A percentile compares a stretch with the other conserved stretches of the same genome.
Conservation (phyloP, 192 early-diverging fungal genomes). For the Umbelopsis sp. region DNA sequence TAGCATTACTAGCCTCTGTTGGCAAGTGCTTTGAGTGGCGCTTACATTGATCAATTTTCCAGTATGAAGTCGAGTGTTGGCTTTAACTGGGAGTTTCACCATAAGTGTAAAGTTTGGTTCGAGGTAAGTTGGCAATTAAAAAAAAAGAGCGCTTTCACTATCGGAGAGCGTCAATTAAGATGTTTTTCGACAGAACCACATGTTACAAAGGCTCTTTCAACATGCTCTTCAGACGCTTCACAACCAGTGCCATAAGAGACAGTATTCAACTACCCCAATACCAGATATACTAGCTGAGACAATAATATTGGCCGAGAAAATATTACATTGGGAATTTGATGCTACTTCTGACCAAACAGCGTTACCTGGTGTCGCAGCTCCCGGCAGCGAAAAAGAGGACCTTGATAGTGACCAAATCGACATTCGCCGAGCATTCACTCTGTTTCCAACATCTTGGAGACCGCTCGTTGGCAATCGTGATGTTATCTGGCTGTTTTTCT, state of each 20-base stretch:
- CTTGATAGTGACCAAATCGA: constrained; percentile 28
- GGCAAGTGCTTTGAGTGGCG: constrained; percentile 55
- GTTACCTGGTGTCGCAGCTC: constrained; percentile 29
- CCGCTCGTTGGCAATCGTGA: constrained; percentile 56
- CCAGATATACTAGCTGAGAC: constrained; percentile 37
- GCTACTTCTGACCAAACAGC: constrained; percentile 35
- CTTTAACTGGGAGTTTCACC: constrained; percentile 67
- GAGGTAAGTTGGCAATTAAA: constrained; percentile 43
- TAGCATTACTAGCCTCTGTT: constrained; percentile 35
- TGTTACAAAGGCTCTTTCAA: constrained; percentile 42
- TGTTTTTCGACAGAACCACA: not conserved
- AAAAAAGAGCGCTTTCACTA: not conserved
- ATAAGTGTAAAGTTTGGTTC: constrained; percentile 63
- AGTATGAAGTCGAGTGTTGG: constrained; percentile 62
- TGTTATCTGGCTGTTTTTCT: constrained; percentile 67
- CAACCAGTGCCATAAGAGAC: constrained; percentile 42
- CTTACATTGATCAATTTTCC: constrained; percentile 67
- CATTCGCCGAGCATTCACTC: constrained; percentile 26
- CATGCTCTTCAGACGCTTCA: constrained; percentile 52
- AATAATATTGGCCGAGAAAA: constrained; percentile 47
- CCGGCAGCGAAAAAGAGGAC: constrained; percentile 23
- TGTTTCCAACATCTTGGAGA: constrained; percentile 56
- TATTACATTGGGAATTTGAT: constrained; percentile 60
- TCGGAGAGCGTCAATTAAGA: not conserved
- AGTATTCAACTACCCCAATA: constrained; percentile 37